Conservation (phyloP, 306 rosid species). For the Benincasa hispida region DNA sequence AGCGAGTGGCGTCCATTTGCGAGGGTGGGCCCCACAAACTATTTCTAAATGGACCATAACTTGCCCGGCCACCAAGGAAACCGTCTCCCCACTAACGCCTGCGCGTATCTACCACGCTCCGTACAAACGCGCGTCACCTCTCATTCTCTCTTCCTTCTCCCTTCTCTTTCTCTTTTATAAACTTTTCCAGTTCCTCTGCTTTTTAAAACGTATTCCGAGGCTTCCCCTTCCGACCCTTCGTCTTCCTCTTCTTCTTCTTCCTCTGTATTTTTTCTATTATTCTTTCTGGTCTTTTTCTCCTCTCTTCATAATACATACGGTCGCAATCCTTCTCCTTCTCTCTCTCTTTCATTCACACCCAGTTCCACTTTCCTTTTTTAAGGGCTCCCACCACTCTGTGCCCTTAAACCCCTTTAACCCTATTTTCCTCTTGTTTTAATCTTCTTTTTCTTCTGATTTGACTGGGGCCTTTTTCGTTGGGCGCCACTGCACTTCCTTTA, state of each 20-base stretch:
- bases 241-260: neutral
- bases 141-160: neutral
- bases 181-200: slow-evolving; percentile 2
- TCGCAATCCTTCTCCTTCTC: neutral
- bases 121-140: neutral
- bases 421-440: neutral
- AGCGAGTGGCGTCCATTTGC: slow-evolving; percentile 1
- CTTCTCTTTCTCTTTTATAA: neutral
- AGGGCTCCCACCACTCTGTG: neutral
- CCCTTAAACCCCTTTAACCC: neutral
- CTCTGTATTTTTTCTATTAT: neutral
- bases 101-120: neutral
- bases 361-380: neutral
- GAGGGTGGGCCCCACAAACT: neutral
- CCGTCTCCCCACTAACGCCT: neutral
- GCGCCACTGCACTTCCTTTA: neutral
- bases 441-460: neutral
- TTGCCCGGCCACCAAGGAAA: neutral
- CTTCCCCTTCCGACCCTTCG: neutral
- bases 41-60: neutral
- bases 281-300: neutral
- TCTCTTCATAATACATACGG: neutral
- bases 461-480: neutral
- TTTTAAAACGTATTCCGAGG: slow-evolving; percentile 2
- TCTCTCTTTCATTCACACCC: neutral